phyloP scores from a whole-genome alignment of 345 rosid genomes.

The Citrus unshiu region DNA sequence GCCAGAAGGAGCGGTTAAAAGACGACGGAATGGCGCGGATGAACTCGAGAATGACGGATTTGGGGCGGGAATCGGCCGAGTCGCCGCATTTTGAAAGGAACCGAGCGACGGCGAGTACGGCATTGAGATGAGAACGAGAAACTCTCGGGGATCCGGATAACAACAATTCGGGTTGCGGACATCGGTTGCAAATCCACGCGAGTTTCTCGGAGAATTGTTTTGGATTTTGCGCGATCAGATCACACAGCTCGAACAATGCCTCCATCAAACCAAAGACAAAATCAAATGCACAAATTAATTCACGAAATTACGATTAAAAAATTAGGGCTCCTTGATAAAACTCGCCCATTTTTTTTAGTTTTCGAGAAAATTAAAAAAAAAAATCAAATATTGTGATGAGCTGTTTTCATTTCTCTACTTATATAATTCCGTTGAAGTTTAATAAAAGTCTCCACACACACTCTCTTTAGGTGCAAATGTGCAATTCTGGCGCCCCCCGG shows the following conservation, averaged over 20 bases:
- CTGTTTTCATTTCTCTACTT: neutral
- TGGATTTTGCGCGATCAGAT: conserved; percentile 71
- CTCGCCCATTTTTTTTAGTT: neutral
- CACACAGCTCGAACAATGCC: conserved; percentile 81
- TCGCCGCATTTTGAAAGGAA: conserved; percentile 62
- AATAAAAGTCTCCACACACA: too few relatives aligned
- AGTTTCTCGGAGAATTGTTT: conserved; percentile 75
- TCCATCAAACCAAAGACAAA: conserved; percentile 46
- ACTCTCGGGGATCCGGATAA: conserved; percentile 69
- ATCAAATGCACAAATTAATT: neutral
- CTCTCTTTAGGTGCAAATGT: neutral
- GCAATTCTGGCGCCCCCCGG: conserved; percentile 4
- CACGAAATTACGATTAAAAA: neutral
- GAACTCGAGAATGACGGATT: conserved; percentile 60
- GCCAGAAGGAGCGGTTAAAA: conserved; percentile 81
- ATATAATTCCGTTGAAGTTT: neutral
- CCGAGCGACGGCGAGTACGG: conserved; percentile 71
- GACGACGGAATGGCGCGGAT: conserved; percentile 67
- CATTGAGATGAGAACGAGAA: conserved; percentile 84
- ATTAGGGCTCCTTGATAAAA: neutral
- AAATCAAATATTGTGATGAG: neutral
- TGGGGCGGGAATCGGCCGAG: conserved; percentile 49
- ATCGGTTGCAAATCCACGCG: conserved; percentile 85
- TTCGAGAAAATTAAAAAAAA: neutral
- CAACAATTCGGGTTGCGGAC: conserved; percentile 72